Evolutionary conservation across 352 stramenopile species (phyloP), one percentile per base, ranked within the genome.

Genomic region (Globisporangium solare): DNA sequence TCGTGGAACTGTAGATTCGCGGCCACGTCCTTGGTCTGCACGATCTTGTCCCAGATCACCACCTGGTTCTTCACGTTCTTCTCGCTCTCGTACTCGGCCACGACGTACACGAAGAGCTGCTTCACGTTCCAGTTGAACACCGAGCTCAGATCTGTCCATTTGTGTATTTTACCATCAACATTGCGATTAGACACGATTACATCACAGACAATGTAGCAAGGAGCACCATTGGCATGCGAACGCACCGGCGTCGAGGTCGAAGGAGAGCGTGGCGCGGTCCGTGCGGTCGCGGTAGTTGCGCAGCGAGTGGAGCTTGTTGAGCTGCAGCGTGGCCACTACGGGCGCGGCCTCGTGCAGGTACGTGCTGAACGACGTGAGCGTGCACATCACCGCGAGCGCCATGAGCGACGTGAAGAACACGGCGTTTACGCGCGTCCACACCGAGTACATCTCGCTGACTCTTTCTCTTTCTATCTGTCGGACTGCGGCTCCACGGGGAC

Each of bases 121-220:
- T 93, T 95, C 32, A 91, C 83, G 67, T 95, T 95, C 85, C 85
- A 95, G 64, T 95, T 95, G 76, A 95, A 95, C 24, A 92, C 83
- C 22, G 83, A 92, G 66, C 77, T 86, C 54, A 94, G 52, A 18
- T 94, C 84, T 88, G 46, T 7, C n/a, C n/a, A n/a, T 27, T 21
- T 27, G 24, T 27, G 2, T 27, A 5, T 53, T 24, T 35, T 11
- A 54, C n/a, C 32, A 39, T 37, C 18, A 14, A 22, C 18, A 15
- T 17, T 4, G 20, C 13, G 8, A 3, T 24, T 12, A 22, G 7
- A 56, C 6, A 49, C 60, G 22, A 43, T 21, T 39, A 31, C 24
- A 48, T 17, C 8, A 40, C 35, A 6, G 42, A 22, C n/a, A 42
- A 53, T 39, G 20, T 6, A 45, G 22, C 40, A 4, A 45, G 22